Base-by-base conservation (phyloP, 139 green algal species). In the Edaphochlamys debaryana region DNA sequence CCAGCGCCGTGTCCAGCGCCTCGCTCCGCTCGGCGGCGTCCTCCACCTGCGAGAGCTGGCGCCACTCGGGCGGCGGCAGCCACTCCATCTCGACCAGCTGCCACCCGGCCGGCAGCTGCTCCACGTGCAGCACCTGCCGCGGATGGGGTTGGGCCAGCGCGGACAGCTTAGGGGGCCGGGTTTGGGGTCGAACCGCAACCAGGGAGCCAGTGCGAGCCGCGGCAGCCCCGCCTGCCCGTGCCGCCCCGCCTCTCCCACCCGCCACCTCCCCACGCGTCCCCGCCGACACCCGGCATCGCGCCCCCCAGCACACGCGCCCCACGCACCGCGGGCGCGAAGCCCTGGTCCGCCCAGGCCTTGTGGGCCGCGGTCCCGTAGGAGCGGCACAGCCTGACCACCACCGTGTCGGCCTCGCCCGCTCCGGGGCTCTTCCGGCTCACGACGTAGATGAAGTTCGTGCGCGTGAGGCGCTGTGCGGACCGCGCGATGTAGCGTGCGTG, bases 71-170 rank as follows among this genome's bases (percentile, higher is more conserved):
- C 34, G 13, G 3, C 8, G 64, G 15, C 36, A 69, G 34, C 34
- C 34, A 69, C 64, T 69, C 64, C 64, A 69, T 69, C 64, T 69
- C 64, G 34, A 69, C 64, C 34, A 69, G 64, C 15, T 48, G 64
- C 64, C 64, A 69, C 13, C 64, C 64, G 15, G 15, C 64, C 8
- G 36, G 64, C 34, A 69, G 17, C 34, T 3, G 15, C 64, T 30
- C 0, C 6, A 29, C 34, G n/a, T 34, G 64, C 64, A 42, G 64
- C 4, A 69, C 34, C 64, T 69, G 64, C 20, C 37, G 60, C 9
- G 30, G 60, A 37, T n/a, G n/a, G n/a, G n/a, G n/a, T n/a, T n/a
- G n/a, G n/a, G n/a, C n/a, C n/a, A n/a, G n/a, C n/a, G n/a, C n/a
- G n/a, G n/a, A 20, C 60, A 67, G 4, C 8, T 30, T 29, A 67